Evolutionary conservation across 768 basidiomycete genomes (phyloP).

Genomic region (Pholiota molesta): DNA sequence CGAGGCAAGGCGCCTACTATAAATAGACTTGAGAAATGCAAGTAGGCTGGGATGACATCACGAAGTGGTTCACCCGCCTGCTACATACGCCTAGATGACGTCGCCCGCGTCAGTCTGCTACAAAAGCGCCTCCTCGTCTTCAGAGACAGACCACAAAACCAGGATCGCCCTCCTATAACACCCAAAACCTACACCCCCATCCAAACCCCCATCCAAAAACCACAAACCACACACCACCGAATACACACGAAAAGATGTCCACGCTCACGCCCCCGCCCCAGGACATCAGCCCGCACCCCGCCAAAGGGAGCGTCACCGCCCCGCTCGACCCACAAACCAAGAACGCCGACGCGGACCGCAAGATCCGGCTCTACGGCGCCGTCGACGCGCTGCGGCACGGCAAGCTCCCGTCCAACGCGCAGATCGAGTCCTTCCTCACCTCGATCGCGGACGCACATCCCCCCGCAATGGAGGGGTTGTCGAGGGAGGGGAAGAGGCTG

Average conservation of each 20-base stretch:
- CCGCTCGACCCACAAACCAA: conserved; percentile 64
- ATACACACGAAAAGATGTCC: no score
- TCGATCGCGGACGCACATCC: conserved; percentile 65
- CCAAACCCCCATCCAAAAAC: no score
- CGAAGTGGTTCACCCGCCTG: no score
- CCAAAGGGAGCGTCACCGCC: conserved; percentile 59
- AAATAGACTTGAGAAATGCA: no score
- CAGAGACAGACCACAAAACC: no score
- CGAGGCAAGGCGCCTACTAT: no score
- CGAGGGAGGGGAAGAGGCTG: conserved; percentile 75
- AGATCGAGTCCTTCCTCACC: conserved; percentile 73
- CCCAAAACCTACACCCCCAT: no score
- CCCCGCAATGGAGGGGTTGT: conserved; percentile 67
- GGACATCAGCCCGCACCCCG: conserved; percentile 63
- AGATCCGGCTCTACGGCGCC: conserved; percentile 74
- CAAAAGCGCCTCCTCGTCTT: no score
- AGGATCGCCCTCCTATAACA: no score
- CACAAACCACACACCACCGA: background rate
- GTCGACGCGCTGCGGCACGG: conserved; percentile 81
- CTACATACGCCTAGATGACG: no score
- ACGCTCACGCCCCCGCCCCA: conserved; percentile 62
- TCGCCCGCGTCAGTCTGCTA: no score
- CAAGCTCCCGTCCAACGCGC: conserved; percentile 76
- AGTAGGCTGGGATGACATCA: no score
- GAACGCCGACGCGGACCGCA: conserved; percentile 80